Percentiles rank a stretch among this genome's conserved stretches.
Evolutionary conservation across 2,329 filamentous ascomycete genomes (phyloP).

Genomic region (Fusarium denticulatum): DNA sequence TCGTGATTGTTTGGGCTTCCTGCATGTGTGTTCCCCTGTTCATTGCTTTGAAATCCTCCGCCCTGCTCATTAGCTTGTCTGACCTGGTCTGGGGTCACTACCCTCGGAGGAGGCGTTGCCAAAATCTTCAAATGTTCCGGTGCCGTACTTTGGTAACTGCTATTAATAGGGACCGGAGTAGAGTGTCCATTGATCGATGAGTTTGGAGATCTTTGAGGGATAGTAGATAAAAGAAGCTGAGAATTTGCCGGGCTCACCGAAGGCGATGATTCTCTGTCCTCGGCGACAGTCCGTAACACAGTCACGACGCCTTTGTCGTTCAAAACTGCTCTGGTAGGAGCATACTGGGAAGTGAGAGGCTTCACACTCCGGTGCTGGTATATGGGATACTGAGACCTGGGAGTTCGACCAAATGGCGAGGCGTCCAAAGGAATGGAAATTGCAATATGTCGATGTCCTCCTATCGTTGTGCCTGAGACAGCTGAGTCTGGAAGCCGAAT

Average conservation of each 20-base stretch:
- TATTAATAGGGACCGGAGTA: constrained; percentile 11
- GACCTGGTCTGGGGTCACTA: constrained; percentile 34
- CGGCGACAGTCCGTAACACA: constrained; percentile 47
- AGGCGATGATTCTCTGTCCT: constrained; percentile 36
- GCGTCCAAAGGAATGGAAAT: constrained; percentile 68
- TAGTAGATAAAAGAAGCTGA: constrained; percentile 14
- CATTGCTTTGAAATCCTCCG: constrained; percentile 22
- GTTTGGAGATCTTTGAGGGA: constrained; percentile 5
- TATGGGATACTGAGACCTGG: constrained; percentile 49
- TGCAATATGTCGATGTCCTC: constrained; percentile 66
- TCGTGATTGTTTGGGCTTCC: constrained; percentile 3
- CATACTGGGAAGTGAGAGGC: constrained; percentile 32
- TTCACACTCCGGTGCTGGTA: constrained; percentile 32
- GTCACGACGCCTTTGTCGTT: constrained; percentile 52
- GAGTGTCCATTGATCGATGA: constrained; percentile 1
- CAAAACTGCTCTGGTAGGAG: constrained; percentile 44
- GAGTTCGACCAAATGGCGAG: constrained; percentile 52
- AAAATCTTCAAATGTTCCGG: constrained; percentile 38
- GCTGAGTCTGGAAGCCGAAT: constrained; percentile 64
- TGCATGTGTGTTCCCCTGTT: not conserved
- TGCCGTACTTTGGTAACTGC: constrained; percentile 20
- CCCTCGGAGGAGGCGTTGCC: constrained; percentile 37
- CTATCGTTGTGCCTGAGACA: constrained; percentile 62
- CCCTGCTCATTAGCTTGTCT: constrained; percentile 32
- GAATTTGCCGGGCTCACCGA: constrained; percentile 22